Conservation (phyloP, 331 rosid species). For the Quercus tomentella region DNA sequence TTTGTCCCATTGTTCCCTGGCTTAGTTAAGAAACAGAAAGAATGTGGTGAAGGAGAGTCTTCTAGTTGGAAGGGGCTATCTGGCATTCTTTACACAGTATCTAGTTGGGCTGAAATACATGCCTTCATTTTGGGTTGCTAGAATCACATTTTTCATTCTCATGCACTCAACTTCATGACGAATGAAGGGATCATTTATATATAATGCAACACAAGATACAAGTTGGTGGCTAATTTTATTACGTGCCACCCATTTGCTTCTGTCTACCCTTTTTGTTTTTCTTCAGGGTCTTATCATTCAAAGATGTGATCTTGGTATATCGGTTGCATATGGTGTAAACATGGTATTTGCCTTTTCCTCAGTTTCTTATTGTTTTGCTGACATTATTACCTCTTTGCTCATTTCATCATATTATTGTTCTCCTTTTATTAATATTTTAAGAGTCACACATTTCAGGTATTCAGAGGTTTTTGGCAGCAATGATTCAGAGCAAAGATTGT, state of each 20-base stretch:
- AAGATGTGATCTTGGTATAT: conserved; percentile 38
- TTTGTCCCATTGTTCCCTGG: conserved; percentile 78
- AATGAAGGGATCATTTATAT: conserved; percentile 31
- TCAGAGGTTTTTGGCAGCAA: conserved; percentile 41
- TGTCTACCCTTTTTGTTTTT: conserved; percentile 32
- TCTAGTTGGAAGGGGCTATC: conserved; percentile 71
- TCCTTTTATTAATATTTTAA: conserved; percentile 20
- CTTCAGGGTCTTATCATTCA: conserved; percentile 44
- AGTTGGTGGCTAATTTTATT: conserved; percentile 73
- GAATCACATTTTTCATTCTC: conserved; percentile 43
- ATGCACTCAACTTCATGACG: conserved; percentile 42
- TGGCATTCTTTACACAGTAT: conserved; percentile 83
- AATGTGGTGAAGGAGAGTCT: conserved; percentile 39
- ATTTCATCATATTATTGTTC: conserved; percentile 2
- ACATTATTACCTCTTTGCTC: conserved; percentile 4
- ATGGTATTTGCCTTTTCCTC: conserved; percentile 33
- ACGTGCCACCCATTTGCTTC: conserved; percentile 62
- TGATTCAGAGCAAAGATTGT: conserved; percentile 37
- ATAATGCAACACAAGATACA: conserved; percentile 52
- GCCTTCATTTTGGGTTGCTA: conserved; percentile 91
- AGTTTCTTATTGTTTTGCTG: conserved; percentile 6
- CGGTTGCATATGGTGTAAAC: conserved; percentile 37
- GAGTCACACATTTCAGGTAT: conserved; percentile 26
- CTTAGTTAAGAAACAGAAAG: conserved; percentile 76
- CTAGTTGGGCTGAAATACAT: conserved; percentile 94